Base-by-base conservation (phyloP, 805 yeast species). In the Ogataea populi-albae region DNA sequence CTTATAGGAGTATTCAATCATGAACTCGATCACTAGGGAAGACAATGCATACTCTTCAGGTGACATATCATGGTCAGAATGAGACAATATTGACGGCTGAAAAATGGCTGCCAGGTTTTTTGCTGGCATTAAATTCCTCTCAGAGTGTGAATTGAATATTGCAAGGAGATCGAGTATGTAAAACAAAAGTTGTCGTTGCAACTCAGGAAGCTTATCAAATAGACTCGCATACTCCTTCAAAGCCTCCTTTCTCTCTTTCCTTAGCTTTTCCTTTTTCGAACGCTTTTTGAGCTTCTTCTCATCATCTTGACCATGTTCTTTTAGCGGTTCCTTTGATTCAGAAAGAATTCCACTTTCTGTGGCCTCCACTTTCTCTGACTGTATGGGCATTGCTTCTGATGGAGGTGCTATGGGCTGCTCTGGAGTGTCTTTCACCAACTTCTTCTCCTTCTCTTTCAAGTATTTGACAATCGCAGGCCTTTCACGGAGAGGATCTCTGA, bases 1-100 rank as follows among this genome's bases (percentile, higher is more conserved):
- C 56, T 80, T 78, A 56, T 83, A 81, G 15, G 91, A 81, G 57
- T 91, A 87, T 47, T 83, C 89, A 38, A 91, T 85, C 65, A 93
- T 71, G 47, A 91, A 88, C 54, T 89, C 94, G 17, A 93, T 82
- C 22, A 86, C 96, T 6, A 79, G 71, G 47, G 89, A 87, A 4
- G 95, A 85, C 23, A 87, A 64, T 9, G 86, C 91, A 62, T 89
- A 89, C 61, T 93, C 97, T 21, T 79, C 86, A 1, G 97, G 97
- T 26, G 82, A 77, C 80, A 91, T 77, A 55, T 89, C 96, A 59
- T 93, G 97, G 46, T 73, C 75, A 4, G 96, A 95, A 59, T 91
- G 98, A 7, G 95, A 84, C 35, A 93, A 67, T 12, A 93, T 79
- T n/a, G 96, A 85, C 3, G 98, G 98, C 64, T 93, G 98, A 65